Percentiles rank a stretch among this genome's conserved stretches.
Evolutionary conservation across 1,139 yeast species (phyloP).

Genomic region (Candida labiduridarum): DNA sequence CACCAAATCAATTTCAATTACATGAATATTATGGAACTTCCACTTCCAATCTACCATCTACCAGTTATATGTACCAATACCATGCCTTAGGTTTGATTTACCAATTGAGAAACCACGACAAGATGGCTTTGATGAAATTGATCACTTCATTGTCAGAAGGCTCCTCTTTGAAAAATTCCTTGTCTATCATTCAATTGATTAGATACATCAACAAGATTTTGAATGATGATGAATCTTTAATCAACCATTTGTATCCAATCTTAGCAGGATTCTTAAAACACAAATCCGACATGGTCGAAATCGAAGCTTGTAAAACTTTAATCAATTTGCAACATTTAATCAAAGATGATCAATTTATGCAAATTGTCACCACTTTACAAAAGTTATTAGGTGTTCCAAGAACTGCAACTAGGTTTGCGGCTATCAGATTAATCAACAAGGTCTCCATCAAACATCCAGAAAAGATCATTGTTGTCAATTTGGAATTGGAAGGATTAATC

Average conservation of each 20-base stretch:
- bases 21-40: slow-evolving; percentile 58
- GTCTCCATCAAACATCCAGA: slow-evolving; percentile 84
- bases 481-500: slow-evolving; percentile 83
- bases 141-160: slow-evolving; percentile 76
- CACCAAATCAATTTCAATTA: slow-evolving; percentile 54
- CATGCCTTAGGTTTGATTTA: slow-evolving; percentile 93
- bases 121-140: slow-evolving; percentile 90
- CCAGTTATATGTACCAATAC: slow-evolving; percentile 87
- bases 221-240: slow-evolving; percentile 56
- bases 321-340: slow-evolving; percentile 61
- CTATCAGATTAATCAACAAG: slow-evolving; percentile 85
- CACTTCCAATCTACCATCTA: slow-evolving; percentile 56
- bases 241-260: slow-evolving; percentile 61
- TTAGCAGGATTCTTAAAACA: slow-evolving; percentile 74
- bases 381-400: slow-evolving; percentile 84
- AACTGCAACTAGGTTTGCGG: slow-evolving; percentile 88
- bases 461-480: slow-evolving; percentile 66
- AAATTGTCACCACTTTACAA: slow-evolving; percentile 73
- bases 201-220: slow-evolving; percentile 78
- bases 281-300: slow-evolving; percentile 86
- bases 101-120: slow-evolving; percentile 86
- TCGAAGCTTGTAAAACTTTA: slow-evolving; percentile 90
- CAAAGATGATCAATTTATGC: slow-evolving; percentile 61
- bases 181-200: slow-evolving; percentile 84
- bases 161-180: slow-evolving; percentile 63